phyloP scores from a whole-genome alignment of 257 asterid species.

The Echites panduratus region DNA sequence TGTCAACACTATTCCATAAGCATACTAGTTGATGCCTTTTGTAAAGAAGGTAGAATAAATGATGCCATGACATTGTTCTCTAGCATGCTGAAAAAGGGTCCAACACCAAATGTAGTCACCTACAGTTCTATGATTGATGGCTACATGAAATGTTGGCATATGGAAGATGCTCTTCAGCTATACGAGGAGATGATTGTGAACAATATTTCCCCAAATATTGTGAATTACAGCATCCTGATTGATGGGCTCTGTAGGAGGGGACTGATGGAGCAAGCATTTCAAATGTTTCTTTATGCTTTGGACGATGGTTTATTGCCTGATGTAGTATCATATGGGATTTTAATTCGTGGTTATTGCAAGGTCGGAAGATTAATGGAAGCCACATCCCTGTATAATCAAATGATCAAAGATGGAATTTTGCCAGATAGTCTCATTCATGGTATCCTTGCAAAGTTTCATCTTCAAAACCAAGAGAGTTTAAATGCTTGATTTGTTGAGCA shows the following conservation, averaged over 20 bases:
- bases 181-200: conserved; percentile 13
- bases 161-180: conserved; percentile 20
- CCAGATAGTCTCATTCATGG: conserved; percentile 24
- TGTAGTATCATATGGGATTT: conserved; percentile 29
- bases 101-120: conserved; percentile 17
- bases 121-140: conserved; percentile 27
- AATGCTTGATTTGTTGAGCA: conserved; percentile 7
- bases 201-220: conserved; percentile 13
- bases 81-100: conserved; percentile 16
- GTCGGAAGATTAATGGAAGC: conserved; percentile 32
- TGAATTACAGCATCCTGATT: conserved; percentile 24
- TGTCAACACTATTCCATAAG: not conserved
- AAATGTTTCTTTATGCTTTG: conserved; percentile 24
- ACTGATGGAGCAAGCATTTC: conserved; percentile 26
- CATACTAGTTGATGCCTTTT: conserved; percentile 8
- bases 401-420: conserved; percentile 33
- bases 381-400: conserved; percentile 21
- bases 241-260: conserved; percentile 26
- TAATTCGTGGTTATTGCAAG: conserved; percentile 36
- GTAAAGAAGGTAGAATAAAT: conserved; percentile 19
- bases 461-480: conserved; percentile 2
- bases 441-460: conserved; percentile 20
- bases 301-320: conserved; percentile 29
- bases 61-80: conserved; percentile 20
- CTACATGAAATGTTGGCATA: conserved; percentile 16